These are phyloP conservation scores for Flaveria ramosissima DNA, from an alignment of 129 eudicot genomes.

Conservation along the genomic window DNA sequence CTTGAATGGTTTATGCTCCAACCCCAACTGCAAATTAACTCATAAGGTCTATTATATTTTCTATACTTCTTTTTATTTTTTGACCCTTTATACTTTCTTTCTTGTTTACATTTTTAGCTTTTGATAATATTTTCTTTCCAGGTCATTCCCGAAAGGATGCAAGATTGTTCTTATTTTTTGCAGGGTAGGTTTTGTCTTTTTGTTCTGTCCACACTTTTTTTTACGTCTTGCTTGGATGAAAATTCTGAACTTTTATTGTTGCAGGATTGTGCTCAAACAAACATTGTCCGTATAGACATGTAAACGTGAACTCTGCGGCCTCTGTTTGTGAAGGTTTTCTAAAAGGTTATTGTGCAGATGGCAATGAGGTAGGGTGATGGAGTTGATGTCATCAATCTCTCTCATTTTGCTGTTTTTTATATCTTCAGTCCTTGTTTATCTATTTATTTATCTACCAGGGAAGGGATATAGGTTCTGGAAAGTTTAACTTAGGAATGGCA, in stretches of 20 bases:
- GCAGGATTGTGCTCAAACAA: slow-evolving; percentile 87
- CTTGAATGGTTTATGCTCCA: slow-evolving; percentile 74
- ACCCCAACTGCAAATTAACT: slow-evolving; percentile 74
- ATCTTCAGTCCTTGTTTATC: slow-evolving; percentile 3
- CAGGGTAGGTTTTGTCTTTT: slow-evolving; percentile 57
- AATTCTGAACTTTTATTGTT: slow-evolving; percentile 29
- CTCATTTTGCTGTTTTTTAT: slow-evolving; percentile 16
- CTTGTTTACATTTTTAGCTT: slow-evolving; percentile 25
- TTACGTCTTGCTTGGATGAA: neutral
- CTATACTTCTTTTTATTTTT: neutral
- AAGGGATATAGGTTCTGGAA: slow-evolving; percentile 18
- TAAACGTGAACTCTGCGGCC: slow-evolving; percentile 74
- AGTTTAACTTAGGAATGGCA: slow-evolving; percentile 3
- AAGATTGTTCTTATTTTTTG: slow-evolving; percentile 90
- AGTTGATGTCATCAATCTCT: slow-evolving; percentile 28
- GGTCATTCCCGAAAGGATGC: slow-evolving; percentile 99
- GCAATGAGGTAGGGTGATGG: slow-evolving; percentile 85
- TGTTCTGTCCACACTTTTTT: neutral
- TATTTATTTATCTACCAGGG: neutral
- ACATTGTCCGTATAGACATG: slow-evolving; percentile 90
- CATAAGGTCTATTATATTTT: slow-evolving; percentile 63
- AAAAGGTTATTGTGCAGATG: slow-evolving; percentile 93
- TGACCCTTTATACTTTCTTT: slow-evolving; percentile 6
- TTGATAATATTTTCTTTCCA: slow-evolving; percentile 37
- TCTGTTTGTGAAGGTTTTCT: slow-evolving; percentile 84